Conservation (phyloP, 306 rosid genomes). For the Mucuna pruriens region DNA sequence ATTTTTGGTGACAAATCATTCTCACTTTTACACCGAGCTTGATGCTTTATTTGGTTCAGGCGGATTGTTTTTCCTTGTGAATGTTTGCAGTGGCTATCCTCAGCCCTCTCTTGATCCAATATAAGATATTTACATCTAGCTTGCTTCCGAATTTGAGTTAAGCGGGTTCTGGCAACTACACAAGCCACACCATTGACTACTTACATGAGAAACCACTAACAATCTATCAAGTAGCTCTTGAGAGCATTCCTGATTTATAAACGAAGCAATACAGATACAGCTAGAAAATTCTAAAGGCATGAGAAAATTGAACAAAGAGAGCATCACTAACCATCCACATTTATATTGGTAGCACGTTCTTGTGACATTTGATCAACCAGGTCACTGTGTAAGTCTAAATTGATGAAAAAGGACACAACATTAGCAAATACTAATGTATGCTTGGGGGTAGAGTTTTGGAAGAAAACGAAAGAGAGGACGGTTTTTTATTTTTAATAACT, state of each 20-base stretch:
- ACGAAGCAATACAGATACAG: slow-evolving; percentile 13
- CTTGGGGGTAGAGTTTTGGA: too few relatives aligned
- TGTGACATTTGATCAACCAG: slow-evolving; percentile 18
- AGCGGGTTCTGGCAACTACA: slow-evolving; percentile 25
- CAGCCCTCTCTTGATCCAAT: neutral
- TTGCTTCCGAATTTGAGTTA: slow-evolving; percentile 43
- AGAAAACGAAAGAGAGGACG: too few relatives aligned
- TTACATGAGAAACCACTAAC: slow-evolving; percentile 13
- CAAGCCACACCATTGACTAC: neutral
- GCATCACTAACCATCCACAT: slow-evolving; percentile 37
- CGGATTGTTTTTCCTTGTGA: slow-evolving; percentile 34
- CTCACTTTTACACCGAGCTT: slow-evolving; percentile 38
- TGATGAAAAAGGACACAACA: slow-evolving; percentile 25
- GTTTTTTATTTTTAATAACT: too few relatives aligned
- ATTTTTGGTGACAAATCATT: slow-evolving; percentile 1
- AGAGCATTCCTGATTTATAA: slow-evolving; percentile 31
- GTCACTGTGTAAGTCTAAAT: slow-evolving; percentile 12
- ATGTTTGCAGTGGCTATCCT: neutral
- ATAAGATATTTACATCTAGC: slow-evolving; percentile 37
- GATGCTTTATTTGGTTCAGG: slow-evolving; percentile 40
- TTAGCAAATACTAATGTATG: neutral
- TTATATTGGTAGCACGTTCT: slow-evolving; percentile 14
- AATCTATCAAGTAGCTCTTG: slow-evolving; percentile 25
- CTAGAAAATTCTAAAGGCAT: slow-evolving; percentile 13
- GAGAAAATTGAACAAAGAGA: slow-evolving; percentile 2